Evolutionary conservation across 2,329 filamentous ascomycete species (phyloP), one percentile per base, ranked within the genome.

Genomic region (Paramyrothecium roridum): DNA sequence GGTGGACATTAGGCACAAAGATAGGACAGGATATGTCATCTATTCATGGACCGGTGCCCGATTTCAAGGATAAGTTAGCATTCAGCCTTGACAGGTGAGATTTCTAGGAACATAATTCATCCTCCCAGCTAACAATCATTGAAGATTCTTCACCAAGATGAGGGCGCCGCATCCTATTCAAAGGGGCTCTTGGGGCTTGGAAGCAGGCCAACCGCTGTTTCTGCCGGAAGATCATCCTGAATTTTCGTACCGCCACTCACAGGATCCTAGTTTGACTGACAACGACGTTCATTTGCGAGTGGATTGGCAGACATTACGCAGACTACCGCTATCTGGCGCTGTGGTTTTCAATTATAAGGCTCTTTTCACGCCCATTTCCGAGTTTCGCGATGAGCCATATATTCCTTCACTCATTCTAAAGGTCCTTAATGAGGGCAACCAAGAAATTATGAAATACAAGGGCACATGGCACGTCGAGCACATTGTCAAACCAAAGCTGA

Each of bases 261-360:
- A 93, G 59, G 76, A 83, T 49, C 73, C 79, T 0, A 71, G 75
- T 20, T 74, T 93, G 7, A 73, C 72, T 1, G 66, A 85, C 2
- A 77, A 82, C 0, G 81, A 89, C 34, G 77, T 89, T 59, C 76
- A 88, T 57, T 75, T 96, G 1, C 83, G 91, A 4, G 90, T 95
- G 2, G 91, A 96, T 69, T 96, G 91, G 90, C 92, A 96, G 71
- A 96, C 91, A 0, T 75, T 96, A 3, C 84, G 91, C 2, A 83
- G 91, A 3, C 74, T 96, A 0, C 91, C 91, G 0, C 76, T 96
- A 0, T 91, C 88, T 0, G 90, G 83, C 0, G 87, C 82, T 0
- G 76, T 96, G 2, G 82, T 91, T 0, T 96, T 96, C 76, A 96
- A 95, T 70, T 96, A 93, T 81, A 96, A 93, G 67, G 90, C 88